These are phyloP conservation scores for Diaporthe sp. DNA, from an alignment of 2,329 filamentous ascomycete genomes.

Conservation along the genomic window DNA sequence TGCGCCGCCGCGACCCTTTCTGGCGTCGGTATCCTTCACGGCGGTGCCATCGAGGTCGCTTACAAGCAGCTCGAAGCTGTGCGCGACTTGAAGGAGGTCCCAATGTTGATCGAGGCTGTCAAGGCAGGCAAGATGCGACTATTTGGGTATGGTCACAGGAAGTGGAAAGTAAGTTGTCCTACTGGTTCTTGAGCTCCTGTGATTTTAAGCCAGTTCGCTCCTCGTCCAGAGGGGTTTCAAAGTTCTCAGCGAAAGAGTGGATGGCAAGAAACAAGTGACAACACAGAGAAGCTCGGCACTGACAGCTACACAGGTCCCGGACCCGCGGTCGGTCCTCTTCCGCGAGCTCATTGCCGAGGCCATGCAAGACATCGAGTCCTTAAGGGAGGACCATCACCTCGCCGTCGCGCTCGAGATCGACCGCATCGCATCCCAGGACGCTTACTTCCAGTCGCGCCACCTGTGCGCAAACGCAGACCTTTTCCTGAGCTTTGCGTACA, in stretches of 20 bases:
- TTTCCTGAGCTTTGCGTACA: slow-evolving; percentile 20
- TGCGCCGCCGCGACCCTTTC: slow-evolving; percentile 5
- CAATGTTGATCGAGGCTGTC: not conserved
- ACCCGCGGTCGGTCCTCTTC: not conserved
- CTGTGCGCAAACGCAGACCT: slow-evolving; percentile 9
- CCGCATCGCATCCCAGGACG: slow-evolving; percentile 8
- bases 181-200: not conserved
- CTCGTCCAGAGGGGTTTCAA: too few relatives aligned
- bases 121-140: not conserved
- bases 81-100: not conserved
- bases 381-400: not conserved
- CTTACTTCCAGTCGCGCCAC: not conserved
- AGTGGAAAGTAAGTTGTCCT: slow-evolving; percentile 15
- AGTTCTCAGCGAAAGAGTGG: not conserved
- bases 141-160: not conserved
- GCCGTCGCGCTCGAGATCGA: slow-evolving; percentile 13
- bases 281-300: not conserved
- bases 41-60: slow-evolving; percentile 13
- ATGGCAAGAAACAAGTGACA: not conserved
- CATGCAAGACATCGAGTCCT: not conserved
- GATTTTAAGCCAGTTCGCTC: not conserved
- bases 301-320: not conserved
- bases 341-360: slow-evolving; percentile 5
- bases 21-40: slow-evolving; percentile 1
- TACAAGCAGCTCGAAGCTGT: slow-evolving; percentile 3